Percentiles rank a stretch among this genome's conserved stretches.
Evolutionary conservation across 495 filamentous ascomycete species (phyloP).

Genomic region (Chaetomidium leptoderma): DNA sequence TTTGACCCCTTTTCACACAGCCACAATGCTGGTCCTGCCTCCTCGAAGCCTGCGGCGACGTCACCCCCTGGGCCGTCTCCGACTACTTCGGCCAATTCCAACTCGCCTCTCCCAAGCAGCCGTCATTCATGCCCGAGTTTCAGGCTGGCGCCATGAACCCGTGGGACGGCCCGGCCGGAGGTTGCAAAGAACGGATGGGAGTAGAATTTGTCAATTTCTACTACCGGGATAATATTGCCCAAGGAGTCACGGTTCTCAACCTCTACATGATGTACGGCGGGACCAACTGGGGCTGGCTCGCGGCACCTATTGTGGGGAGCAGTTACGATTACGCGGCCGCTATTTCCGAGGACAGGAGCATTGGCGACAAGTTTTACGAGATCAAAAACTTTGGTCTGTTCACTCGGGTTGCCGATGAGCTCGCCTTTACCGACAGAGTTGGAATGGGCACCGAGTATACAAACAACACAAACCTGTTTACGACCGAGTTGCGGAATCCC

Average conservation of each 20-base stretch:
- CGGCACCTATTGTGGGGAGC: slow-evolving; percentile 34
- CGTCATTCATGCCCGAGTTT: slow-evolving; percentile 12
- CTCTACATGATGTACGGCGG: slow-evolving; percentile 70
- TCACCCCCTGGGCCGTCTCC: slow-evolving; percentile 52
- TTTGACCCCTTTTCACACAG: neutral
- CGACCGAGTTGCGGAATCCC: slow-evolving; percentile 53
- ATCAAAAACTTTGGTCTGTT: slow-evolving; percentile 58
- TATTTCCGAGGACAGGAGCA: slow-evolving; percentile 59
- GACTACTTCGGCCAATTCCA: slow-evolving; percentile 30
- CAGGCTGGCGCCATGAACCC: slow-evolving; percentile 38
- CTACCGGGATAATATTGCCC: slow-evolving; percentile 73
- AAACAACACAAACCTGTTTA: slow-evolving; percentile 43
- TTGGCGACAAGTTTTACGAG: slow-evolving; percentile 63
- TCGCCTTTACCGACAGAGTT: slow-evolving; percentile 46
- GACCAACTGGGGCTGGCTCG: slow-evolving; percentile 82
- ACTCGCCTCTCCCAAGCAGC: neutral
- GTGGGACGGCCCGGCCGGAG: slow-evolving; percentile 55
- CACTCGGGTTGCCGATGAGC: slow-evolving; percentile 41
- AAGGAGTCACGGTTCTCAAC: slow-evolving; percentile 43
- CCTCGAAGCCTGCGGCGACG: slow-evolving; percentile 44
- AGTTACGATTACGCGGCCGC: slow-evolving; percentile 65
- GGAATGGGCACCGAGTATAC: slow-evolving; percentile 41
- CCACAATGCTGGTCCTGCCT: slow-evolving; percentile 61
- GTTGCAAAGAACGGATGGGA: neutral
- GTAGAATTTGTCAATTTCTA: slow-evolving; percentile 46